Base-by-base conservation (phyloP, 1,284 basidiomycete species). In the Ceraceosorus guamensis region DNA sequence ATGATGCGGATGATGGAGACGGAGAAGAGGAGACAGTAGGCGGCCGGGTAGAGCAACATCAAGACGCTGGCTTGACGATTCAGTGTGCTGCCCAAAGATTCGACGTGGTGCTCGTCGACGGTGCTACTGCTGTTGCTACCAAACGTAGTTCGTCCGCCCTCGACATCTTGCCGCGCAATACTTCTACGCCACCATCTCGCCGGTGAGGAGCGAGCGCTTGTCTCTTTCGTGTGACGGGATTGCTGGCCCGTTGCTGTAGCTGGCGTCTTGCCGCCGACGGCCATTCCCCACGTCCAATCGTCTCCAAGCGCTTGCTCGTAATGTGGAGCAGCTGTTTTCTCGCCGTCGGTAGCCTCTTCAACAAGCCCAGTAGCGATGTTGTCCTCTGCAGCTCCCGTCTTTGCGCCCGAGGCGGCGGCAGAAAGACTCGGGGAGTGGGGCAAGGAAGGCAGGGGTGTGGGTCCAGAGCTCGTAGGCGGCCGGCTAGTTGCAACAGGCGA, bases 261-360 rank as follows among this genome's bases (percentile, higher is more conserved):
- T 8, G 37, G 8, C 8, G 8, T n/a, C 37, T 41, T 4, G 46
- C 48, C 1, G 51, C 31, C 59, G 8, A 68, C 65, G 14, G 63
- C 59, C 66, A 68, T 68, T 4, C 66, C 66, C 66, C 66, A 68
- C 13, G 57, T 57, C 66, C 66, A 68, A 37, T 65, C 62, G 4
- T 56, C 46, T 2, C 66, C 65, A 0, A 68, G 48, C 10, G 56
- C 44, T 47, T 59, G 39, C 30, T 68, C 66, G 24, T 64, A 66
- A 14, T 11, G 46, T 14, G 44, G 30, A 2, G 18, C 8, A 3
- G 30, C n/a, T 7, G 57, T 60, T 49, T 48, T 53, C 14, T 46
- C 52, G 60, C 60, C n/a, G 62, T 64, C 53, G 54, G 56, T 4
- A 56, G 61, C 4, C 16, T 34, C 64, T 61, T 66, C 18, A 24